Base-by-base conservation (phyloP, 116 monocot genomes). In the Cymodocea nodosa region DNA sequence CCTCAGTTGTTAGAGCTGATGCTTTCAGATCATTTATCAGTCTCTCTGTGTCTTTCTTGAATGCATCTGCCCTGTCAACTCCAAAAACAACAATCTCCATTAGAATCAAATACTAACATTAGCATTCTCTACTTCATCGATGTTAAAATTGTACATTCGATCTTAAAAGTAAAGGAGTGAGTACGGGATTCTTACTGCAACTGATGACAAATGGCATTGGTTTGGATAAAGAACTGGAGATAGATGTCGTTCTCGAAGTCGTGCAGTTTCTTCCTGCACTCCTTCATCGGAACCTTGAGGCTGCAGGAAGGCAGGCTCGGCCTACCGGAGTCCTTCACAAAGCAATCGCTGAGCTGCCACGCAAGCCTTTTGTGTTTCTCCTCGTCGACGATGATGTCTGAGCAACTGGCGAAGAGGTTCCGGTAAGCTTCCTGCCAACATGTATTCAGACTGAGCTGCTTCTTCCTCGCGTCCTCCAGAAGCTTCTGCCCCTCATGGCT, bases 401-500 rank as follows among this genome's bases (percentile, higher is more conserved):
- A 67, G 54, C 95, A 95, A 30, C 87, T 73, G 0, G 85, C 50
- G 49, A 90, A 95, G 2, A 95, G 71, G 15, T 54, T 81, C 30
- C 68, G 51, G 64, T 90, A 95, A 5, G 90, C 95, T 23, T 81
- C 73, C 50, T 85, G 84, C 90, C 87, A 90, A 65, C 95, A 95
- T 13, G 77, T 68, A 68, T 73, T 83, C 0, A 83, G 58, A 36
- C 60, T 69, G n/a, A 70, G 7, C 25, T 83, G 65, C 63, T 79
- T 84, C 63, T 15, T 71, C 73, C 55, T 68, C 14, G 84, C 93
- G 17, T 86, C 77, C 62, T 87, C 95, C 35, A 90, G 18, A 34
- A 86, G 35, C 69, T 79, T 74, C 50, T 30, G 34, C 4, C 74
- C 85, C 19, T 60, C 79, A 0, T 64, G 62, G 54, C 74, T 72